phyloP scores from a whole-genome alignment of 2,329 filamentous ascomycete species.

The Phaeosphaeria sp. region DNA sequence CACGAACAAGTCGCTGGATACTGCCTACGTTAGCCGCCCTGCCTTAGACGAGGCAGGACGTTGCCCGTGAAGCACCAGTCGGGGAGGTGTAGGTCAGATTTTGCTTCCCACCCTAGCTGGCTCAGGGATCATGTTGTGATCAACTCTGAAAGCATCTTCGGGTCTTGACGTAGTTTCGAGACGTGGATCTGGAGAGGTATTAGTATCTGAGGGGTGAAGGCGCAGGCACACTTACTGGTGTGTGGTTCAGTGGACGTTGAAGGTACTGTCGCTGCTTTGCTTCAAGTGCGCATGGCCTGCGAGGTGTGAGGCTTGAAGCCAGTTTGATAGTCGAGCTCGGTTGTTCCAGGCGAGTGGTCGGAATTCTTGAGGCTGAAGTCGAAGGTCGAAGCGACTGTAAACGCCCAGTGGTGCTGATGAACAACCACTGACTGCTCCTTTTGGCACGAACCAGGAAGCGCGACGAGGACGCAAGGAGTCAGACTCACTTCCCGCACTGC shows the following conservation, averaged over 20 bases:
- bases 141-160: background rate
- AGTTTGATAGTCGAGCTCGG: background rate
- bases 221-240: background rate
- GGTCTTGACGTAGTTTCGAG: background rate
- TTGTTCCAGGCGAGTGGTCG: background rate
- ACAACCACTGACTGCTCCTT: constrained; percentile 12
- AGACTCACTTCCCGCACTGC: constrained; percentile 11
- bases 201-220: background rate
- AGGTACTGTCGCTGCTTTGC: no score
- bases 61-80: background rate
- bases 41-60: background rate
- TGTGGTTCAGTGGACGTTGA: background rate
- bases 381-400: background rate
- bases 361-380: background rate
- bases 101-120: background rate
- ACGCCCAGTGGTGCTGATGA: background rate
- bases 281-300: background rate
- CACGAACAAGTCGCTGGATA: background rate
- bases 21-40: background rate
- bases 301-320: background rate
- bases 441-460: constrained; percentile 14
- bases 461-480: constrained; percentile 16
- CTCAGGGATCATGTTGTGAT: background rate
- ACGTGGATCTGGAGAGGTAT: background rate
- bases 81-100: constrained; percentile 2